A percentile compares a stretch with the other conserved stretches of the same genome.
phyloP scores from a whole-genome alignment of 768 basidiomycete genomes.

The Butyriboletus loyo region DNA sequence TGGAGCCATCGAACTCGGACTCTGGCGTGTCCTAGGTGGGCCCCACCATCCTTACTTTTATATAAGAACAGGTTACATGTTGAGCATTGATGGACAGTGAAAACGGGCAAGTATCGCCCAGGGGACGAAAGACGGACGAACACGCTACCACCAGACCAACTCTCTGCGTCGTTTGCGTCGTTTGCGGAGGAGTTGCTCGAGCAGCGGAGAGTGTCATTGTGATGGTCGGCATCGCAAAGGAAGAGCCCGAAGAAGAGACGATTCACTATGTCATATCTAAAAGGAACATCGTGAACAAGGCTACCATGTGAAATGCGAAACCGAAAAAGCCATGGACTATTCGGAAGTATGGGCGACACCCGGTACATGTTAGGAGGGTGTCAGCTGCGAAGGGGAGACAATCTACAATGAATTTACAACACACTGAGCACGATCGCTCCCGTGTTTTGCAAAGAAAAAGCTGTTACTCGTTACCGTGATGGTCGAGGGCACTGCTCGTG shows the following conservation, averaged over 20 bases:
- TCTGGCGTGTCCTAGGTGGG: slow-evolving; percentile 64
- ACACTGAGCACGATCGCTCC: too few relatives aligned
- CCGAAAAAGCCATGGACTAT: not conserved
- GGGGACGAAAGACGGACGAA: slow-evolving; percentile 51
- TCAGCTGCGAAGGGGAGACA: too few relatives aligned
- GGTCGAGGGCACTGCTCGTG: too few relatives aligned
- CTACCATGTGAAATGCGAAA: not conserved
- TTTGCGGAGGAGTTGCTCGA: slow-evolving; percentile 49
- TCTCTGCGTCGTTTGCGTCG: slow-evolving; percentile 50
- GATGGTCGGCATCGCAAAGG: not conserved
- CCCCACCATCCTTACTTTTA: not conserved
- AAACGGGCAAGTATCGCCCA: slow-evolving; percentile 65
- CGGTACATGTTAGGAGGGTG: not conserved
- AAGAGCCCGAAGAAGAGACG: not conserved
- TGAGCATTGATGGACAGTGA: slow-evolving; percentile 36
- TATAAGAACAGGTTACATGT: not conserved
- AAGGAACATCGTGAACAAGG: too few relatives aligned
- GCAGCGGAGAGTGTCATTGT: not conserved
- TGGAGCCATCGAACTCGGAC: slow-evolving; percentile 55
- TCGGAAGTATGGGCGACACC: not conserved
- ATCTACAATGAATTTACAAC: too few relatives aligned
- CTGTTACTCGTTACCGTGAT: not conserved
- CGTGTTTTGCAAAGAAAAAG: too few relatives aligned
- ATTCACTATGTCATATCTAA: too few relatives aligned
- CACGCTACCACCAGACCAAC: slow-evolving; percentile 46